Base-by-base conservation (phyloP, 225 moss, liverwort and hornwort genomes). In the Anthoceros angustus region DNA sequence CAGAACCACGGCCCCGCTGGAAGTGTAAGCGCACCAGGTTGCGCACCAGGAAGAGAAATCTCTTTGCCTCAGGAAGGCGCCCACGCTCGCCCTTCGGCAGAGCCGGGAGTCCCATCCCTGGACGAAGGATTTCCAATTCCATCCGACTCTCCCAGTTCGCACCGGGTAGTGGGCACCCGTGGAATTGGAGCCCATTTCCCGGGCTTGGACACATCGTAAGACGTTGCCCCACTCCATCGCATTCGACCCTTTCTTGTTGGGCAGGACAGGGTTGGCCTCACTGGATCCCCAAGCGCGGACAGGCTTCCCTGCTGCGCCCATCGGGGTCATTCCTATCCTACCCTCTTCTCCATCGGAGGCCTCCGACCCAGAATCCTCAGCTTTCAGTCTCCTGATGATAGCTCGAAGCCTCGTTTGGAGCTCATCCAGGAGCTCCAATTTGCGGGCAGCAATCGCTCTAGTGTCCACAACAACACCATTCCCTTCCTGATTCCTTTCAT, bases 11-110 rank as follows among this genome's bases (percentile, higher is more conserved):
- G 89, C 86, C 46, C 83, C 86, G 74, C 92, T 93, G 23, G 86
- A 89, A 42, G 92, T 87, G 72, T 86, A 93, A 0, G 89, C 85
- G 76, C 86, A 86, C 89, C 86, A 93, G 48, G 72, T 87, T 65
- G 89, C 77, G 69, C 77, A 64, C 85, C 84, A 89, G 45, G 79
- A 76, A 50, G 83, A 81, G 71, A 77, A 83, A 25, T 76, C 83
- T 71, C 85, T 73, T 73, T 72, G 77, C 68, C 80, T 78, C 75
- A 93, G 77, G 80, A 78, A 88, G 64, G 74, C 78, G 42, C 83
- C 74, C 62, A 88, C 85, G 9, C 88, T 88, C 66, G 76, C 55
- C 71, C 74, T 77, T 70, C 83, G 88, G 64, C 74, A 82, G 46
- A 76, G 81, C 67, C 88, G 73, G 12, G 92, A 81, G 21, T 85